These are phyloP conservation scores for Coniochaeta pulveracea DNA, from an alignment of 2,329 filamentous ascomycete species.

Conservation along the genomic window DNA sequence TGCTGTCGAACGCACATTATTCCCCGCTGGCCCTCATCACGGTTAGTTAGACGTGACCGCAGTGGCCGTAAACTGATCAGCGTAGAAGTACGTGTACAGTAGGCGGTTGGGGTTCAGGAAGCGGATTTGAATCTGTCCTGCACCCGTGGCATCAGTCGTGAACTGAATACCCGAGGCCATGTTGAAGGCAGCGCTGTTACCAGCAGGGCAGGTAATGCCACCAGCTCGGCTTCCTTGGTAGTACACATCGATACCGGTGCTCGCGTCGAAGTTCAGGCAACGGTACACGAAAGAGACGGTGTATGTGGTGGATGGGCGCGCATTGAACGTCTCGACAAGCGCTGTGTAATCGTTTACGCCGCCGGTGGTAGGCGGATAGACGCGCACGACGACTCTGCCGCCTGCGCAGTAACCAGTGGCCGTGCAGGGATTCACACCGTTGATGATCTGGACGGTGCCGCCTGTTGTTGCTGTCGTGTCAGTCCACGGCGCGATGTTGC, in stretches of 20 bases:
- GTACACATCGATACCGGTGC: slow-evolving; percentile 6
- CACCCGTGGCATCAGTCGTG: slow-evolving; percentile 9
- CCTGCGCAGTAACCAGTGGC: slow-evolving; percentile 6
- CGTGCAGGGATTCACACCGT: slow-evolving; percentile 8
- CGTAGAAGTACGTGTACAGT: slow-evolving; percentile 10
- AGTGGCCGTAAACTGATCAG: slow-evolving; percentile 10
- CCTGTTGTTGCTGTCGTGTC: slow-evolving; percentile 3
- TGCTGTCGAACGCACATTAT: too few species aligned
- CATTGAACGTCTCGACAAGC: slow-evolving; percentile 7
- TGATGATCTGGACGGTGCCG: slow-evolving; percentile 6
- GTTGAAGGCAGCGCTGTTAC: slow-evolving; percentile 3
- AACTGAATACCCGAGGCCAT: slow-evolving; percentile 7
- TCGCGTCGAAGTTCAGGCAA: slow-evolving; percentile 11
- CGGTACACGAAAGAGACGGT: slow-evolving; percentile 9
- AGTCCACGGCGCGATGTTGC: slow-evolving; percentile 9
- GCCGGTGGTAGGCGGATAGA: slow-evolving; percentile 7
- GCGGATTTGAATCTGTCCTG: slow-evolving; percentile 8
- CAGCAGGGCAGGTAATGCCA: background rate
- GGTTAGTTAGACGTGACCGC: too few species aligned
- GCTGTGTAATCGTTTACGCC: slow-evolving; percentile 2
- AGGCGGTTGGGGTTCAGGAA: slow-evolving; percentile 5
- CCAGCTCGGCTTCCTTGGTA: slow-evolving; percentile 6
- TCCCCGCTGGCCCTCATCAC: too few species aligned
- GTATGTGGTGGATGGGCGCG: slow-evolving; percentile 9
- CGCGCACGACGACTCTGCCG: slow-evolving; percentile 8